These are phyloP conservation scores for Tricholoma matsutake DNA, from an alignment of 768 basidiomycete genomes.

Conservation along the genomic window DNA sequence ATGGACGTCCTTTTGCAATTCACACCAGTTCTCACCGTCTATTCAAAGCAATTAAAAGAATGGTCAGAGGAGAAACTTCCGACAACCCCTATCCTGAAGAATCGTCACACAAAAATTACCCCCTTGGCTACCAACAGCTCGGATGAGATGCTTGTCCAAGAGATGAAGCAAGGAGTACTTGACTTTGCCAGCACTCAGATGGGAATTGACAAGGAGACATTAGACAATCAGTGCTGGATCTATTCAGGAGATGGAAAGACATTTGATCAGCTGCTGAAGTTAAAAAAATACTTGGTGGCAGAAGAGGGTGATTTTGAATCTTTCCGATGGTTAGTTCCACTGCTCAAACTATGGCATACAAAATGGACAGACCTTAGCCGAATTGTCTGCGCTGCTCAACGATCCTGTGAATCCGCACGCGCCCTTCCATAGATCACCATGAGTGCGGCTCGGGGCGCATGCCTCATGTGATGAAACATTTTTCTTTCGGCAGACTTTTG, in stretches of 20 bases:
- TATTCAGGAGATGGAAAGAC: conserved; percentile 20
- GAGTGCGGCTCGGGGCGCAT: too few species aligned
- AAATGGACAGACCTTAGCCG: conserved; percentile 31
- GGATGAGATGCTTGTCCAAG: conserved; percentile 17
- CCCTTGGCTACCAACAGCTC: conserved; percentile 18
- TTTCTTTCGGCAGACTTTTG: too few species aligned
- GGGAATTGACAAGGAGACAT: conserved; percentile 12
- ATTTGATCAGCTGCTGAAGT: conserved; percentile 11
- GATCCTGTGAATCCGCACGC: too few species aligned
- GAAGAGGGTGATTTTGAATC: conserved; percentile 18
- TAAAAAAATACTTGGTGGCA: conserved; percentile 7
- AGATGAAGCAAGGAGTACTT: conserved; percentile 15
- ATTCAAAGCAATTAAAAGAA: too few species aligned
- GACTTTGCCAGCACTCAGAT: conserved; percentile 16
- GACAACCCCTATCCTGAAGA: too few species aligned
- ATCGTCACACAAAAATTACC: conserved; percentile 7
- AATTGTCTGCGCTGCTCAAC: too few species aligned
- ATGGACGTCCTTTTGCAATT: too few species aligned
- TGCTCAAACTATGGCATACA: conserved; percentile 31
- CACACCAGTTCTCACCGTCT: too few species aligned
- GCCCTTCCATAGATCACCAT: too few species aligned
- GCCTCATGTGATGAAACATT: too few species aligned
- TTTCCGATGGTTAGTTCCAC: conserved; percentile 18
- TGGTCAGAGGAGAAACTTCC: too few species aligned
- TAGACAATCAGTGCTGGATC: conserved; percentile 8